Evolutionary conservation across 1,139 yeast genomes (phyloP), one percentile per base, ranked within the genome.

Genomic region (Suhomyces chickasaworum): DNA sequence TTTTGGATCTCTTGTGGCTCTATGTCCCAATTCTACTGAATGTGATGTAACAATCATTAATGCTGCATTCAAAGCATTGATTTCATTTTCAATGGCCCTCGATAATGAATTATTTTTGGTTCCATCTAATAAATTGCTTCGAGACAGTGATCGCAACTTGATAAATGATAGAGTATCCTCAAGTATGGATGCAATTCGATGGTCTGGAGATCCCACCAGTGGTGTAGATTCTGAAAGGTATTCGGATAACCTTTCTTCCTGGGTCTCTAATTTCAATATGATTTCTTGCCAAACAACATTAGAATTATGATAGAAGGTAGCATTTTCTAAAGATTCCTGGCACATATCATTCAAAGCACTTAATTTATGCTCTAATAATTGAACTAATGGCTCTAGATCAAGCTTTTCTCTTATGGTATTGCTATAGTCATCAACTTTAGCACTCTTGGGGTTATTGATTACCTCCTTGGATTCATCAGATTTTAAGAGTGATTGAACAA

Each of bases 271-370:
- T n/a, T 59, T 52, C 2, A 58, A 62, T 18, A 71, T 59, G 0
- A 69, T 55, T 41, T 75, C 80, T 16, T 63, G 60, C 77, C 84
- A 75, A 3, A 68, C 58, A 0, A 63, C 47, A 1, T 63, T 58
- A 47, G 58, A 61, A 31, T 64, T 61, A 45, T 71, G 75, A 51
- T 55, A 72, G 0, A 51, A 40, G 3, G 68, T 58, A 0, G 78
- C 68, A 38, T 55, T 51, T 10, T 48, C 51, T 0, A 77, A 68
- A 0, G 71, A 52, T 15, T 56, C 52, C 2, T 54, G 50, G 3
- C 62, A 55, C 35, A 68, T 51, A 39, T 63, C 69, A 8, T 56
- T 54, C 29, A 69, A 56, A 0, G 71, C 75, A 23, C 63, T 65
- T 5, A 57, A 55, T 46, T 66, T 69, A 37, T 59, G 64, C 27